Conservation (phyloP, 306 rosid species). For the Begonia loranthoides region DNA sequence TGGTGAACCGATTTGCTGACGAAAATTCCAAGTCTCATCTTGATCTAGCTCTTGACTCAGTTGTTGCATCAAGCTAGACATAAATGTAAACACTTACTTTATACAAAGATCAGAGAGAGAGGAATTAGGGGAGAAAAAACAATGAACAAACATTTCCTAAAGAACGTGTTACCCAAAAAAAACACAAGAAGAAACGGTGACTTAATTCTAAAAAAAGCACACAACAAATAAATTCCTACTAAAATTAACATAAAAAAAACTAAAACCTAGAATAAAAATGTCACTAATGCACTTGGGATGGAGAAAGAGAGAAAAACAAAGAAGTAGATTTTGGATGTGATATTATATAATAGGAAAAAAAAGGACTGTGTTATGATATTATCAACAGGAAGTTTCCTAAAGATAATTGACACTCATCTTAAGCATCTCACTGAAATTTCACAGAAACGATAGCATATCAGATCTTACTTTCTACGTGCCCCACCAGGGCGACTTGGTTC, state of each 20-base stretch:
- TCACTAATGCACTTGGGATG: not conserved
- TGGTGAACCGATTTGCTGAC: conserved; percentile 74
- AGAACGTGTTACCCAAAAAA: no score
- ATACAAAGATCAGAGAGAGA: no score
- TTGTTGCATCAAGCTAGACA: conserved; percentile 76
- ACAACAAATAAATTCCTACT: not conserved
- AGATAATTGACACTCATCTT: no score
- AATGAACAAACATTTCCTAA: no score
- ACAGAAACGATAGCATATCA: conserved; percentile 1
- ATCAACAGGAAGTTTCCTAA: no score
- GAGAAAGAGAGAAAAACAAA: not conserved
- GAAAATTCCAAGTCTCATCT: conserved; percentile 59
- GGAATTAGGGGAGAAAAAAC: no score
- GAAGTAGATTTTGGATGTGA: no score
- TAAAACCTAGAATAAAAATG: not conserved
- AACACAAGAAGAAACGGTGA: no score
- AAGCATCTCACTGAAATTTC: no score
- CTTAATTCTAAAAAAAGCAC: not conserved
- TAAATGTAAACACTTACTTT: conserved; percentile 1
- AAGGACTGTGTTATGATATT: no score
- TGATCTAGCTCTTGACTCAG: conserved; percentile 79
- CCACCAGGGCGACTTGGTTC: conserved; percentile 99
- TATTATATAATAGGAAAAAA: no score
- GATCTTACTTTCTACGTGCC: conserved; percentile 80
- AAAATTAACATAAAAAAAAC: not conserved